Conservation (phyloP, 768 basidiomycete genomes). For the Tricholoma flavovirens region DNA sequence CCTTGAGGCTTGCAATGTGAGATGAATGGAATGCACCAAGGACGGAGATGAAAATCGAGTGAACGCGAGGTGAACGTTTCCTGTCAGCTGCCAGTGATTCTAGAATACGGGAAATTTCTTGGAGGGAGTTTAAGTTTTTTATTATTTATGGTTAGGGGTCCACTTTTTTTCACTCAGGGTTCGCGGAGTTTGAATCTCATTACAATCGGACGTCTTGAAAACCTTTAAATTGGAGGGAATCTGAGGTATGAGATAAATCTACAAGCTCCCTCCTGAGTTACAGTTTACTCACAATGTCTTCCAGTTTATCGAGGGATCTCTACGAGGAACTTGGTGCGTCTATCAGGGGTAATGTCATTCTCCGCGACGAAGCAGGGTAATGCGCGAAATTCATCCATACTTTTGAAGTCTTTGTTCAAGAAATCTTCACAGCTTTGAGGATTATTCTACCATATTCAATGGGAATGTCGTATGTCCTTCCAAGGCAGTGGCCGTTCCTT, state of each 20-base stretch:
- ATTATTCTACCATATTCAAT: constrained; percentile 63
- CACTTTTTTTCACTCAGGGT: background rate
- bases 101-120: background rate
- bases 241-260: background rate
- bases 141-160: background rate
- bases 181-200: constrained; percentile 1
- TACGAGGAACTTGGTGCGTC: constrained; percentile 40
- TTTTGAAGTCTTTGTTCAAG: background rate
- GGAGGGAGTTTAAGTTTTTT: background rate
- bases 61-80: background rate
- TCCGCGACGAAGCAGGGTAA: constrained; percentile 39
- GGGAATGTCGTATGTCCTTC: constrained; percentile 62
- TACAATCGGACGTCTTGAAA: background rate
- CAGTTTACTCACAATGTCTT: constrained; percentile 2
- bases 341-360: constrained; percentile 43
- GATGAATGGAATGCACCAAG: background rate
- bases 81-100: background rate
- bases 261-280: background rate
- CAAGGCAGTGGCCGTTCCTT: constrained; percentile 63
- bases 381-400: constrained; percentile 4
- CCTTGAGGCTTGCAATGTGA: background rate
- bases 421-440: constrained; percentile 32
- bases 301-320: constrained; percentile 28
- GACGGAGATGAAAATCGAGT: background rate
- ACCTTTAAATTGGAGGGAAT: background rate